phyloP scores from a whole-genome alignment of 805 yeast genomes.

The Candida coquimbonensis region DNA sequence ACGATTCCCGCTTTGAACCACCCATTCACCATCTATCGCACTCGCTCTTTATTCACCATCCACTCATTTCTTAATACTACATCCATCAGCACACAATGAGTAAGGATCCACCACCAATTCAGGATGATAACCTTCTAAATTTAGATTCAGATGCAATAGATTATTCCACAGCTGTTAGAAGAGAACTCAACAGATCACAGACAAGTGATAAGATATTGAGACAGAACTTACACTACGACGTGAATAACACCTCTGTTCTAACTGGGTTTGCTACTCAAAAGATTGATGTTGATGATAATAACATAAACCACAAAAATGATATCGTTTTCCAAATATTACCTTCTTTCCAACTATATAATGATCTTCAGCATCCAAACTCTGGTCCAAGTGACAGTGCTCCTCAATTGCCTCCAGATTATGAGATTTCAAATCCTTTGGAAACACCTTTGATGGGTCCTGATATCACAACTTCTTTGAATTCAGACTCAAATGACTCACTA shows the following conservation, averaged over 20 bases:
- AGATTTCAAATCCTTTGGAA: neutral
- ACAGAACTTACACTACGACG: neutral
- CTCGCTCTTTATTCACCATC: no score
- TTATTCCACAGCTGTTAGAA: conserved; percentile 7
- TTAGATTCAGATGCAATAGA: conserved; percentile 6
- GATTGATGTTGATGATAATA: conserved; percentile 1
- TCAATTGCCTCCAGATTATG: conserved; percentile 30
- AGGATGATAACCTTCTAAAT: neutral
- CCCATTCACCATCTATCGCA: no score
- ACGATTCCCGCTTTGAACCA: no score
- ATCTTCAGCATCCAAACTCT: conserved; percentile 32
- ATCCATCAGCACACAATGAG: no score
- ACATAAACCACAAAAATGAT: conserved; percentile 2
- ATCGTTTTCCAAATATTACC: conserved; percentile 50
- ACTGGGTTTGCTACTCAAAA: conserved; percentile 1
- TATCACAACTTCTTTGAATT: neutral
- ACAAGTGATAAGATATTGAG: conserved; percentile 1
- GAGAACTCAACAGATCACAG: conserved; percentile 5
- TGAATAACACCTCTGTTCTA: neutral
- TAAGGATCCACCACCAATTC: no score
- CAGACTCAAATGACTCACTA: neutral
- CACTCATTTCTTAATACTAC: no score
- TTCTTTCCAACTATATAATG: conserved; percentile 62
- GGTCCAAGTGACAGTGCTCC: conserved; percentile 26
- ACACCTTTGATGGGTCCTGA: neutral